Conservation (phyloP, 208 protist genomes). For the Polymyxa betae region DNA sequence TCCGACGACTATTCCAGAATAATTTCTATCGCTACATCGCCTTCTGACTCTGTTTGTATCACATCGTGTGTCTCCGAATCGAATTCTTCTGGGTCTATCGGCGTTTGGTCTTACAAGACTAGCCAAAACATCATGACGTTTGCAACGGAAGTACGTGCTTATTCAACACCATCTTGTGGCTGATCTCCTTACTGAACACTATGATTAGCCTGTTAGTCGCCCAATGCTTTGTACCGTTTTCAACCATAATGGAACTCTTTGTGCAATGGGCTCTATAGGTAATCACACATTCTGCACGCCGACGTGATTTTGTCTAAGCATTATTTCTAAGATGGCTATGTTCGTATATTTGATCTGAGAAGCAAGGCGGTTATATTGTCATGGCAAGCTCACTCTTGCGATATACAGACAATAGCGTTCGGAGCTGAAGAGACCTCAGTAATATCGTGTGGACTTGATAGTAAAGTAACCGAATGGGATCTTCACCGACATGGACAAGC, state of each 20-base stretch:
- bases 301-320: not conserved
- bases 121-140: not conserved
- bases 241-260: conserved; percentile 29
- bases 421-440: conserved; percentile 2
- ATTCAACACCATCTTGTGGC: not conserved
- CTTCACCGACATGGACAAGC: not conserved
- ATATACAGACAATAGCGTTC: not conserved
- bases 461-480: not conserved
- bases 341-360: not conserved
- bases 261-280: conserved; percentile 49
- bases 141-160: not conserved
- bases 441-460: not conserved
- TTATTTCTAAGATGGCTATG: not conserved
- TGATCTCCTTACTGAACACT: not conserved
- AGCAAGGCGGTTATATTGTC: not conserved
- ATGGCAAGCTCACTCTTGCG: conserved; percentile 4
- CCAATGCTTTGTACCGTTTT: not conserved
- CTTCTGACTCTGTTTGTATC: not conserved
- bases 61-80: not conserved
- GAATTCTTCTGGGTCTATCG: not conserved
- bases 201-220: not conserved
- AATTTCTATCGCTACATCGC: not conserved
- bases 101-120: conserved; percentile 33
- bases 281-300: not conserved
- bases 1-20: not conserved